Base-by-base conservation (phyloP, 1,284 basidiomycete species). In the Ceratobasidium sp. region DNA sequence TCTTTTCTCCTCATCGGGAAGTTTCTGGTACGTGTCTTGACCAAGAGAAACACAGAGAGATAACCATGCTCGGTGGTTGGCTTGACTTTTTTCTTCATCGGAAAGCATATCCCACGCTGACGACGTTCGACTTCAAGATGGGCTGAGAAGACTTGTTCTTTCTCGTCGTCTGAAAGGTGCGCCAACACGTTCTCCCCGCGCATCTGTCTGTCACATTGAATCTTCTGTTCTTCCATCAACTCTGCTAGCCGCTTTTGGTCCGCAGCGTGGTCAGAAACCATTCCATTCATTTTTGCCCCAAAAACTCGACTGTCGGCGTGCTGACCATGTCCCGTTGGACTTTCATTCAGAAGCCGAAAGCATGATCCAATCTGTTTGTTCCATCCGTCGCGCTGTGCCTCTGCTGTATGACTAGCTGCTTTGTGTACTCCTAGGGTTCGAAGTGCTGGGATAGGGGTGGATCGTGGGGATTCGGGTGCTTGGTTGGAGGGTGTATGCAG, bases 241-340 rank as follows among this genome's bases (percentile, higher is more conserved):
- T 52, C 28, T 0, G 18, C 26, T 0, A 60, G n/a, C 1, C 2
- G 10, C 21, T 61, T 61, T 30, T 72, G 58, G n/a, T 72, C 58
- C 1, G 71, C 23, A 30, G 71, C 71, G 43, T 72, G 71, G 28
- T 72, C 71, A 0, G 70, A 39, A 18, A 39, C 8, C 9, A 62
- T 1, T 6, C 4, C 34, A 3, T 61, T 26, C 10, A 41, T 34
- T 18, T 39, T 34, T 12, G 16, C 6, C 8, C 5, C 32, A 26
- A 65, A 21, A 16, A 3, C 9, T 14, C 10, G 23, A 28, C 6
- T 8, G 10, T 6, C 21, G 9, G 39, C 8, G 18, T 8, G 34
- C 3, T 12, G 3, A 46, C 14, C 14, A 6, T 39, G 8, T 39
- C 36, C 36, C 14, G 14, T 6, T 39, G 36, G 36, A 39, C 36